Base-by-base conservation (phyloP, 2,329 filamentous ascomycete genomes). In the Pyrenophora seminiperda region DNA sequence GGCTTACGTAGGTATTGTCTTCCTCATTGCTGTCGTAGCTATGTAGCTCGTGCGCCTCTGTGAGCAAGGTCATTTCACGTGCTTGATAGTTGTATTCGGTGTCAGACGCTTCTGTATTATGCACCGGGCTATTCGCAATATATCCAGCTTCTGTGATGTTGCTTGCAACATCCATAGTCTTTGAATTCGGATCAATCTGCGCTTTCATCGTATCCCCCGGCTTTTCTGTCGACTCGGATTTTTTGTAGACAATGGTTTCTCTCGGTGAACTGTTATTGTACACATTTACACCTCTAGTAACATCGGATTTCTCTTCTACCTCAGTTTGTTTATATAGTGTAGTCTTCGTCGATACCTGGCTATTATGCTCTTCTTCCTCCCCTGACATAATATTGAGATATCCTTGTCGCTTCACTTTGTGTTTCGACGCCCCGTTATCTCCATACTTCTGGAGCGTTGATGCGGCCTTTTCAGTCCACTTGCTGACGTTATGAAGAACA, bases 381-480 rank as follows among this genome's bases (percentile, higher is more conserved):
- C 2, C 10, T 11, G 24, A 11, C 24, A 27, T 11, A 27, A 27
- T 7, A 5, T 3, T 1, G 30, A 47, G 15, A 20, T 27, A 30
- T 19, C 9, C n/a, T 13, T 47, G 20, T 11, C 20, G 37, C 13
- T 37, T 29, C 3, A 19, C 19, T 11, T 19, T 10, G 10, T 39
- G 33, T 15, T 29, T 44, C 32, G 20, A 44, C 4, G 11, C 19
- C 1, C 33, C 27, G 29, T 50, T 14, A 9, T 27, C n/a, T 13
- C 39, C 47, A 31, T 40, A 41, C 15, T 45, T 50, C 40, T 50
- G 40, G 2, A 39, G 47, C 29, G 47, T 44, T 29, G 40, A 34
- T 6, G 34, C 40, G 14, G 47, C 47, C 22, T 50, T 50, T 7
- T 50, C 47, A 5, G 41, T 33, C 41, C 47, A 45, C 34, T 40